Percentiles rank a stretch among this genome's conserved stretches.
Conservation (phyloP, 768 basidiomycete species). For the Termitomyces sp. region DNA sequence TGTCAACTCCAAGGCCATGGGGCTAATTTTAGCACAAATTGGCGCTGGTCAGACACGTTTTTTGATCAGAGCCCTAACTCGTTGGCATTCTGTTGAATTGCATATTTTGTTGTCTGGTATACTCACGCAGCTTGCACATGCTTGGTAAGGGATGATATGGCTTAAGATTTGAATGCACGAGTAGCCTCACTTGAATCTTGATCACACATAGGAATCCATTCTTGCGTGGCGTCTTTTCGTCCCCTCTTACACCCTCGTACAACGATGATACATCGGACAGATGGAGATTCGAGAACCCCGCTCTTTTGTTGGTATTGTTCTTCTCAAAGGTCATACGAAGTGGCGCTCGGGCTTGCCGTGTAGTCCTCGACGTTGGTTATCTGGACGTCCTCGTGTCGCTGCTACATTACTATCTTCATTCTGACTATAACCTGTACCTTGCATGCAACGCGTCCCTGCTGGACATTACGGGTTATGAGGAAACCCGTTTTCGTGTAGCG, state of each 20-base stretch:
- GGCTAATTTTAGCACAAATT: conserved; percentile 11
- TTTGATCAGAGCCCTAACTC: conserved; percentile 8
- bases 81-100: conserved; percentile 11
- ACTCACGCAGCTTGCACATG: conserved; percentile 8
- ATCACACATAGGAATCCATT: conserved; percentile 9
- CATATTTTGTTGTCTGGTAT: conserved; percentile 10
- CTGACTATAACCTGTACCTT: conserved; percentile 1
- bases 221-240: conserved; percentile 10
- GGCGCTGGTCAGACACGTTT: conserved; percentile 10
- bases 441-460: conserved; percentile 12
- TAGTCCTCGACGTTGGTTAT: conserved; percentile 12
- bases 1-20: conserved; percentile 3
- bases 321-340: conserved; percentile 11
- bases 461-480: conserved; percentile 11
- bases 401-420: neutral
- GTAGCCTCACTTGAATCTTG: neutral
- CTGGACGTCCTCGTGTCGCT: conserved; percentile 11
- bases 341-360: conserved; percentile 1
- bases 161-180: neutral
- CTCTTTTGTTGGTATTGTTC: conserved; percentile 10
- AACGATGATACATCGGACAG: neutral
- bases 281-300: conserved; percentile 2
- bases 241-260: conserved; percentile 7
- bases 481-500: conserved; percentile 6
- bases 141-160: conserved; percentile 5